Percentiles rank a stretch among this genome's conserved stretches.
Evolutionary conservation across 441 rosid species (phyloP).

Genomic region (Euphorbia corollata): DNA sequence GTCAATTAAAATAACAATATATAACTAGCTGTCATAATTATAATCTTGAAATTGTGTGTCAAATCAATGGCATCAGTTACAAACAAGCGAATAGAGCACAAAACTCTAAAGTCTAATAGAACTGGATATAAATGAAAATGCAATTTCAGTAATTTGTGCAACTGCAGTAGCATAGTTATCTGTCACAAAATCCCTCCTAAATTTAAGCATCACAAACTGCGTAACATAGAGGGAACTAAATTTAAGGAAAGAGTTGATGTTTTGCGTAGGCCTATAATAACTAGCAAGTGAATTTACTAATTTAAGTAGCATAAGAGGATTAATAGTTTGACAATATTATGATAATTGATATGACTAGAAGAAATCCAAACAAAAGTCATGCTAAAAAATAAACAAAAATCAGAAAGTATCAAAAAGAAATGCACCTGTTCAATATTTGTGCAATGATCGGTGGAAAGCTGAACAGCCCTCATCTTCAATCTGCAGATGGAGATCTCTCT

Average conservation of each 20-base stretch:
- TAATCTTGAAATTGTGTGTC: neutral
- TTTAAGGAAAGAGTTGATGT: neutral
- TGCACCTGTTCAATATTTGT: conserved; percentile 75
- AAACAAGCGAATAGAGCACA: neutral
- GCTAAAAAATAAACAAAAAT: neutral
- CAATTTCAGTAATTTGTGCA: neutral
- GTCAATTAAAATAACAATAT: neutral
- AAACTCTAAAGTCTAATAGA: neutral
- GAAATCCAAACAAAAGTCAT: neutral
- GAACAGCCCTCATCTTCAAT: conserved; percentile 90
- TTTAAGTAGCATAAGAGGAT: neutral
- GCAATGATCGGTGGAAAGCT: conserved; percentile 91
- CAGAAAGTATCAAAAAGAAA: conserved; percentile 11
- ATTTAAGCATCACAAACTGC: conserved; percentile 10
- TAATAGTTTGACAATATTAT: conserved; percentile 1
- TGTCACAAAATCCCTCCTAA: neutral
- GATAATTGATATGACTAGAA: neutral
- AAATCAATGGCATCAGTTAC: neutral
- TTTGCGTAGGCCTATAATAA: neutral
- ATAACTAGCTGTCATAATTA: neutral
- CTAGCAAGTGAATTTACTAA: neutral
- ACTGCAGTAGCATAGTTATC: conserved; percentile 1
- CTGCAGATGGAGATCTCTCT: conserved; percentile 78
- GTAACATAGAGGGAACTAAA: neutral
- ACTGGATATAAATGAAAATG: conserved; percentile 7